Evolutionary conservation across 768 basidiomycete genomes (phyloP).

Genomic region (Cystofilobasidium bisporidii): DNA sequence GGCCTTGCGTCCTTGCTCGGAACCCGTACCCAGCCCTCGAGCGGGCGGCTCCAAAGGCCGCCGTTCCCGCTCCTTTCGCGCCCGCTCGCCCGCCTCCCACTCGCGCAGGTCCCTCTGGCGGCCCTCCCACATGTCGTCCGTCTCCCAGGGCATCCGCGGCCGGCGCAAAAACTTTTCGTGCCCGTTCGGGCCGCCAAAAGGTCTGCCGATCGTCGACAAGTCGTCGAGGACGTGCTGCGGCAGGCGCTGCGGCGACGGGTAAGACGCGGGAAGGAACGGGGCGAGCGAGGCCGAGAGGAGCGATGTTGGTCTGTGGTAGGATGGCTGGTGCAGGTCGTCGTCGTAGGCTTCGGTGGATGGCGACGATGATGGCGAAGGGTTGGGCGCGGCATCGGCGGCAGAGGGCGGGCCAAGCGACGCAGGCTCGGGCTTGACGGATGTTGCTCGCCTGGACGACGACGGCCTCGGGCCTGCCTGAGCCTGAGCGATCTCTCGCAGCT

Average conservation of each 20-base stretch:
- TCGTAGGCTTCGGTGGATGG: not conserved
- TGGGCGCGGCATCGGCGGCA: too few species aligned
- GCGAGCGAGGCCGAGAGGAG: not conserved
- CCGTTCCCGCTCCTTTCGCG: not conserved
- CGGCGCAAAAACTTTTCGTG: not conserved
- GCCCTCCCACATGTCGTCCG: not conserved
- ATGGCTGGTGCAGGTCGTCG: not conserved
- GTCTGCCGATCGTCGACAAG: not conserved
- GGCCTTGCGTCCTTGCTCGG: too few species aligned
- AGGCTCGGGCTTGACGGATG: too few species aligned
- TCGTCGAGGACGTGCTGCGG: not conserved
- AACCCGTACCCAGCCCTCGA: too few species aligned
- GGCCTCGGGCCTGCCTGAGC: too few species aligned
- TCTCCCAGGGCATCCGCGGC: conserved; percentile 4
- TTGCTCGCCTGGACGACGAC: too few species aligned
- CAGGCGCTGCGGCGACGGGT: not conserved
- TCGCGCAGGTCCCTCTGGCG: not conserved
- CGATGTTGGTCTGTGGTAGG: not conserved
- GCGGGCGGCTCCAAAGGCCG: not conserved
- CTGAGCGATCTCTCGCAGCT: too few species aligned
- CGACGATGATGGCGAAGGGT: too few species aligned
- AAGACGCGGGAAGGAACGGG: not conserved
- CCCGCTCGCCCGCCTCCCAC: not conserved
- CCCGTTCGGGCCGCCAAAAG: not conserved
- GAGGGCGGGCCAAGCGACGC: too few species aligned